These are phyloP conservation scores for Priceomyces haplophilus DNA, from an alignment of 805 yeast genomes.

Conservation along the genomic window DNA sequence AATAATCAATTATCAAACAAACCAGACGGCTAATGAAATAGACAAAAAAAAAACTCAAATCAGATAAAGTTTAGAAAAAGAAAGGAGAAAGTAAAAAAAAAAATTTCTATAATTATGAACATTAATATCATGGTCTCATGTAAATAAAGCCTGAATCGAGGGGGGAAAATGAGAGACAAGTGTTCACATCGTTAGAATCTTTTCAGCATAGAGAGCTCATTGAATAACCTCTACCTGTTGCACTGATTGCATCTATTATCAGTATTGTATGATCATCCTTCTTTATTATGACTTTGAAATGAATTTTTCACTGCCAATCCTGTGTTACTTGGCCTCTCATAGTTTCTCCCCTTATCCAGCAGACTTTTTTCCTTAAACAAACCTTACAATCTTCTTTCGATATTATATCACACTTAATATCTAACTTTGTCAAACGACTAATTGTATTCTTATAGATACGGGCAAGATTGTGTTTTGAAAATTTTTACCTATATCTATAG, in stretches of 20 bases:
- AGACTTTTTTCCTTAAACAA: constrained; percentile 1
- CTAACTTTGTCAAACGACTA: constrained; percentile 3
- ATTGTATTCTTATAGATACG: background rate
- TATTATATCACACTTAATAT: constrained; percentile 1
- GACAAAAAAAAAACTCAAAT: background rate
- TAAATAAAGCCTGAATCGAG: background rate
- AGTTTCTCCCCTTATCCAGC: background rate
- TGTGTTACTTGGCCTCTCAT: background rate
- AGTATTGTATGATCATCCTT: too few species aligned
- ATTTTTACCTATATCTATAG: constrained; percentile 2
- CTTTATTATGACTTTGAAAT: background rate
- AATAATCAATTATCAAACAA: constrained; percentile 2
- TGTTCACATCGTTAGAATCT: background rate
- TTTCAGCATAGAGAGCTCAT: too few species aligned
- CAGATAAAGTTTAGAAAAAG: constrained; percentile 5
- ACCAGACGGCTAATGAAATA: constrained; percentile 1
- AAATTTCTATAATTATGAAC: constrained; percentile 3
- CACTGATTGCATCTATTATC: too few species aligned
- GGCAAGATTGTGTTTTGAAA: constrained; percentile 1
- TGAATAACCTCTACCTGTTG: too few species aligned
- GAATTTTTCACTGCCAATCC: background rate
- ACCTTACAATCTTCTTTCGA: constrained; percentile 6
- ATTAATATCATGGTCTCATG: background rate
- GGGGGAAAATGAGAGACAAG: background rate
- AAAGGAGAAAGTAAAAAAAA: constrained; percentile 6